Base-by-base conservation (phyloP, 306 rosid genomes). In the Phaseolus lunatus region DNA sequence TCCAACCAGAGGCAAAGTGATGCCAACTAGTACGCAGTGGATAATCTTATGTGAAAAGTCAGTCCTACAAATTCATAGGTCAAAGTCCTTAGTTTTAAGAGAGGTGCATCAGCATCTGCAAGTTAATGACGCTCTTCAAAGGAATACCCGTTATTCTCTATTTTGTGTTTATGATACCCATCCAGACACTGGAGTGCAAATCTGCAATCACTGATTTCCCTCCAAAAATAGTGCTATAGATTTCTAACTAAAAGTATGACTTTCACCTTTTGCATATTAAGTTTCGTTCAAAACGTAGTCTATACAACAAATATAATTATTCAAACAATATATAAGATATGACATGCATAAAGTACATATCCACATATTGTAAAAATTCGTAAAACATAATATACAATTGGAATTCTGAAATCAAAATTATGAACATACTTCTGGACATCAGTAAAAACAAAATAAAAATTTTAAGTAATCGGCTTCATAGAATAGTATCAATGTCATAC, bases 121-220 rank as follows among this genome's bases (percentile, higher is more conserved):
- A 61, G 72, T 49, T 26, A 33, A 20, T 62, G 78, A 20, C 79
- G 29, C 47, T 68, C 81, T 66, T 52, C 64, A 64, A 41, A 68
- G 43, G 66, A 47, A 48, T 35, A 13, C 49, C 18, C 48, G 58
- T 67, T 64, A 27, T 37, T 48, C 53, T 58, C 39, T 75, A 66
- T 61, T 65, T 79, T 74, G 31, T 16, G 64, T 29, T 59, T 41
- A 45, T 29, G 57, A 43, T 29, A 9, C 64, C 56, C 33, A 31
- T 56, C 49, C 67, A 44, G 27, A 31, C 37, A 57, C 64, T 68
- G 20, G 15, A 58, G 22, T 73, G 64, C 27, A 57, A 13, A 75
- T 75, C 9, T 56, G 48, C 20, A 56, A 56, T 18, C 49, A 27
- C 49, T 37, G 27, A 19, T 45, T 22, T 4, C 56, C 75, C 69